Evolutionary conservation across 2,329 filamentous ascomycete species (phyloP).

Genomic region (Penicillium sp.): DNA sequence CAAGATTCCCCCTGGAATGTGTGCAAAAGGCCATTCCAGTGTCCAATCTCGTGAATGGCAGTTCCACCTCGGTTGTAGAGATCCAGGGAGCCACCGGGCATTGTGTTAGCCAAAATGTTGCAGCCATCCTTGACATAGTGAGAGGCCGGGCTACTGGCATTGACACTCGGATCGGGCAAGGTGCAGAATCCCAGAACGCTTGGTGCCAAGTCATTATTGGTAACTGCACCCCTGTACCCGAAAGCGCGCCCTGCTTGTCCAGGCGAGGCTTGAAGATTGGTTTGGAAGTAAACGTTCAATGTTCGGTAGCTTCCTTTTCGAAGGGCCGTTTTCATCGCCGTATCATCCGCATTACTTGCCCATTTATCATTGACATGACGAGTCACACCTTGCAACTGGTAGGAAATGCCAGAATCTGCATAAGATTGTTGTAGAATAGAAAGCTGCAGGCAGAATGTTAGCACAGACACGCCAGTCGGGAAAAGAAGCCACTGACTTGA

Average conservation of each 20-base stretch:
- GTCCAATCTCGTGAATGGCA: slow-evolving; percentile 47
- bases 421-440: slow-evolving; percentile 48
- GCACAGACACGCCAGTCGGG: slow-evolving; percentile 3
- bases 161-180: slow-evolving; percentile 43
- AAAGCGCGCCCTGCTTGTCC: slow-evolving; percentile 22
- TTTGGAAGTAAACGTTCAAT: slow-evolving; percentile 61
- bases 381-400: slow-evolving; percentile 49
- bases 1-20: slow-evolving; percentile 45
- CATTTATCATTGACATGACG: slow-evolving; percentile 55
- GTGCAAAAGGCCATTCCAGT: slow-evolving; percentile 48
- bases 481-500: slow-evolving; percentile 30
- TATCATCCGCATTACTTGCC: slow-evolving; percentile 50
- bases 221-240: slow-evolving; percentile 19
- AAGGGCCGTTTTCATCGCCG: slow-evolving; percentile 53
- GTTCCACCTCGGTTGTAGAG: slow-evolving; percentile 51
- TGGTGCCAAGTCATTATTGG: slow-evolving; percentile 18
- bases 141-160: slow-evolving; percentile 33
- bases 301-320: slow-evolving; percentile 53
- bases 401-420: slow-evolving; percentile 46
- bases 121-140: slow-evolving; percentile 55
- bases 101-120: slow-evolving; percentile 56
- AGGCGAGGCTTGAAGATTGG: slow-evolving; percentile 43
- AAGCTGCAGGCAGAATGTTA: slow-evolving; percentile 20
- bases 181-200: slow-evolving; percentile 56
- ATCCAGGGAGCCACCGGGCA: slow-evolving; percentile 50